Conservation (phyloP, 139 green algal species). For the Coelastrella sp. region DNA sequence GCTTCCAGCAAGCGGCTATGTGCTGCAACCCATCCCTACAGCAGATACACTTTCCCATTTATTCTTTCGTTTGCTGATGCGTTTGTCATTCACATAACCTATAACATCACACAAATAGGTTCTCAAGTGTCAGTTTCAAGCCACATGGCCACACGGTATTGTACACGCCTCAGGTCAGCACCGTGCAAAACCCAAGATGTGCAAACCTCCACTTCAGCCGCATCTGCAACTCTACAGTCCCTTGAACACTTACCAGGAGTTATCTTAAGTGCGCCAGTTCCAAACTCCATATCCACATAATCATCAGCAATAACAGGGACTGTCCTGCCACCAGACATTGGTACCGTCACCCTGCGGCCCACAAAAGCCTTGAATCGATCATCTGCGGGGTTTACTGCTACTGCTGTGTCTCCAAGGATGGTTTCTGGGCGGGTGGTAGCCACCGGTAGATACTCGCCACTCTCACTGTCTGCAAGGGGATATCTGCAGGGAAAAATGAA, state of each 20-base stretch:
- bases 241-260: slow-evolving; percentile 75
- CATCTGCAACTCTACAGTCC: background rate
- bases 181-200: no score
- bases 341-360: slow-evolving; percentile 47
- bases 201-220: no score
- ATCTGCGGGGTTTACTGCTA: slow-evolving; percentile 97
- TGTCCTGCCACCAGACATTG: slow-evolving; percentile 68
- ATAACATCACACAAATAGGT: no score
- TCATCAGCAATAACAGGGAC: slow-evolving; percentile 96
- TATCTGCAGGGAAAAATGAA: slow-evolving; percentile 61
- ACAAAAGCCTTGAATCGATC: slow-evolving; percentile 76
- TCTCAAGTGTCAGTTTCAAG: no score
- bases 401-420: slow-evolving; percentile 97
- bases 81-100: no score
- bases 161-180: no score
- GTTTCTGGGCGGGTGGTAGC: slow-evolving; percentile 98
- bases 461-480: slow-evolving; percentile 66
- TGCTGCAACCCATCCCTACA: no score
- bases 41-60: no score
- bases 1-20: no score
- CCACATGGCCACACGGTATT: no score
- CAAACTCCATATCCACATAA: slow-evolving; percentile 96
- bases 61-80: no score
- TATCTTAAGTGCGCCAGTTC: slow-evolving; percentile 97
- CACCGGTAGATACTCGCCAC: slow-evolving; percentile 75